Evolutionary conservation across 2,329 filamentous ascomycete genomes (phyloP).

Genomic region (Trichoderma atrobrunneum): DNA sequence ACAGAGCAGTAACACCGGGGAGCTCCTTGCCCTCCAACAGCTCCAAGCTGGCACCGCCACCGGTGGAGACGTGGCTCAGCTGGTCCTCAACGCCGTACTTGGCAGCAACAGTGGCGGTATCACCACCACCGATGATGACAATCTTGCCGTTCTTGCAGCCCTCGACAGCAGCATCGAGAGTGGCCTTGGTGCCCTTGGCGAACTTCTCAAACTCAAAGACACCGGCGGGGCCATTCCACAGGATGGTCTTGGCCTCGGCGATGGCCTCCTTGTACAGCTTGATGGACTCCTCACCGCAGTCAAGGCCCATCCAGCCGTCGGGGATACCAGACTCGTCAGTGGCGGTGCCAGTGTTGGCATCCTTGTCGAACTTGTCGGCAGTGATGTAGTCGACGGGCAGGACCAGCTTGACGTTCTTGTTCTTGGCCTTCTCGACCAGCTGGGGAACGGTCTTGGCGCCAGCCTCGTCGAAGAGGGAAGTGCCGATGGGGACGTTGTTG

Average conservation of each 20-base stretch:
- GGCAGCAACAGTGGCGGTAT: constrained; percentile 95
- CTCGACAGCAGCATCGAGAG: constrained; percentile 81
- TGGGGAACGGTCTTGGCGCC: constrained; percentile 87
- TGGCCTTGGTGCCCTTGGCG: constrained; percentile 86
- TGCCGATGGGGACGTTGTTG: constrained; percentile 82
- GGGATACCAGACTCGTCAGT: constrained; percentile 88
- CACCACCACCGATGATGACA: constrained; percentile 97
- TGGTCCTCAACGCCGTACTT: constrained; percentile 97
- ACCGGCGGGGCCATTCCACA: constrained; percentile 97
- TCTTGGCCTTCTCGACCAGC: constrained; percentile 93
- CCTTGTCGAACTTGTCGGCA: constrained; percentile 87
- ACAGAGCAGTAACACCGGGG: constrained; percentile 89
- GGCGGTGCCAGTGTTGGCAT: constrained; percentile 77
- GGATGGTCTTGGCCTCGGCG: constrained; percentile 85
- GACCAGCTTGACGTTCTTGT: constrained; percentile 91
- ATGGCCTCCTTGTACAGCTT: constrained; percentile 88
- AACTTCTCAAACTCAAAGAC: constrained; percentile 98
- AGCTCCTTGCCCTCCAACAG: constrained; percentile 97
- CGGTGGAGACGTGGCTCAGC: constrained; percentile 96
- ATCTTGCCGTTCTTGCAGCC: constrained; percentile 76
- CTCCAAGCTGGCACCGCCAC: constrained; percentile 92
- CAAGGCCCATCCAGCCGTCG: constrained; percentile 96
- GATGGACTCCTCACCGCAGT: constrained; percentile 86
- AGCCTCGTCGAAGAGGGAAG: constrained; percentile 88
- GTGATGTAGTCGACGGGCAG: constrained; percentile 94